These are phyloP conservation scores for Metschnikowia continentalis DNA, from an alignment of 805 yeast species.

Conservation along the genomic window DNA sequence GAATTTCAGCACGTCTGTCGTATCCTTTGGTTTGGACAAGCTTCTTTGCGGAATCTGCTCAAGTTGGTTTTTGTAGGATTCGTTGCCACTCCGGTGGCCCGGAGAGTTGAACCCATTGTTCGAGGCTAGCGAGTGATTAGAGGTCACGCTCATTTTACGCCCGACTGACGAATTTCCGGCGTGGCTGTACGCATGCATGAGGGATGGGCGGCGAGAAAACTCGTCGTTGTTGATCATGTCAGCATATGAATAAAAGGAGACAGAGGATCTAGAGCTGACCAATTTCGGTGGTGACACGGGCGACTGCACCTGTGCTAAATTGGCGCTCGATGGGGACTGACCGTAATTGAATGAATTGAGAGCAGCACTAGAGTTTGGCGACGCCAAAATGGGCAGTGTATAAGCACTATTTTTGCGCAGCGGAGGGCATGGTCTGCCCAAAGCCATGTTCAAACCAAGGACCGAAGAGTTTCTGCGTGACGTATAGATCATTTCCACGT, in stretches of 20 bases:
- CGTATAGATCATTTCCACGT: constrained; percentile 66
- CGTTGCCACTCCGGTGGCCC: constrained; percentile 1
- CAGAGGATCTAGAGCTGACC: constrained; percentile 32
- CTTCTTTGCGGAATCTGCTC: neutral
- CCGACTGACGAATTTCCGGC: constrained; percentile 29
- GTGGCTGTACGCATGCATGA: constrained; percentile 37
- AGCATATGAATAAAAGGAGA: constrained; percentile 70
- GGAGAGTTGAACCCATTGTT: constrained; percentile 1
- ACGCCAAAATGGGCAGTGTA: constrained; percentile 13
- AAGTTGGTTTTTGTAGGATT: constrained; percentile 17
- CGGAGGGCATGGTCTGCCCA: constrained; percentile 40
- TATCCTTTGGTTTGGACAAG: neutral
- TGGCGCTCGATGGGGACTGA: constrained; percentile 5
- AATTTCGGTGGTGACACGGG: constrained; percentile 40
- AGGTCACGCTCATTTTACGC: constrained; percentile 19
- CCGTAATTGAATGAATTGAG: constrained; percentile 6
- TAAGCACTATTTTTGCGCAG: constrained; percentile 33
- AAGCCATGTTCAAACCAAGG: constrained; percentile 44
- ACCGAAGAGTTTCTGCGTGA: constrained; percentile 53
- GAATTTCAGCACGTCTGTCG: constrained; percentile 12
- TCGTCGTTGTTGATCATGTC: constrained; percentile 73
- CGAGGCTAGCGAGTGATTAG: constrained; percentile 12
- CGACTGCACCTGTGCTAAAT: constrained; percentile 17
- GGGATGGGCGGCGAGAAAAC: constrained; percentile 57
- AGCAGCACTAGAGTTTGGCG: constrained; percentile 7